phyloP scores from a whole-genome alignment of 2,329 filamentous ascomycete species.

The Aureobasidium melanogenum region DNA sequence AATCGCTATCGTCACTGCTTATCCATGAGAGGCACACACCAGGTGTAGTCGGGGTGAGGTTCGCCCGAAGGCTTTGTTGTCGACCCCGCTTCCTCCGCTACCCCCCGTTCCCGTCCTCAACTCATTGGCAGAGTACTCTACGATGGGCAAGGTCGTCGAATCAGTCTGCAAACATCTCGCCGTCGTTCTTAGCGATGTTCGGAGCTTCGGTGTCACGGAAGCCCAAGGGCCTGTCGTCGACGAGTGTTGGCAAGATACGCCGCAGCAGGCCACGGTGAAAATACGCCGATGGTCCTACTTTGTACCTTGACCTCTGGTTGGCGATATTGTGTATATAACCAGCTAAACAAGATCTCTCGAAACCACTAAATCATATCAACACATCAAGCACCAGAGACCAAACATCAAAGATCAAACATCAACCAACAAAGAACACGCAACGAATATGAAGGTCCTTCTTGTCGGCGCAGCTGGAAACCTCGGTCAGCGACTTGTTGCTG shows the following conservation, averaged over 20 bases:
- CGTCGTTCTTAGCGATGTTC: neutral
- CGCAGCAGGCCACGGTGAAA: neutral
- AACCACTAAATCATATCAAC: neutral
- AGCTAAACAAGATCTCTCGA: neutral
- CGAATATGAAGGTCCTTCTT: constrained; percentile 34
- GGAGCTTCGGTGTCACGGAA: neutral
- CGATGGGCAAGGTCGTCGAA: neutral
- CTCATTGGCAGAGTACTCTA: neutral
- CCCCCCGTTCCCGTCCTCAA: neutral
- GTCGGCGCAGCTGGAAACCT: constrained; percentile 34
- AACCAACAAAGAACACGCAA: neutral
- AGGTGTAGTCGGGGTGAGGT: neutral
- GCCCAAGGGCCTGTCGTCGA: neutral
- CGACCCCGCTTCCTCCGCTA: neutral
- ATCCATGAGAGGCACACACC: neutral
- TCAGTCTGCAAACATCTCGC: neutral
- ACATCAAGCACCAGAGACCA: neutral
- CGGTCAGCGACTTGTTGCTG: constrained; percentile 28
- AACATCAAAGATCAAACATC: neutral
- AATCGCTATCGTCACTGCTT: neutral
- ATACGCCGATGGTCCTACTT: neutral
- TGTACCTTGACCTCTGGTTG: neutral
- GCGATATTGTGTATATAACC: neutral
- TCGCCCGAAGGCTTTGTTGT: neutral
- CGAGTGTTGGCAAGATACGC: neutral